phyloP scores from a whole-genome alignment of 163 green algal genomes.

The Trebouxia gelatinosa region DNA sequence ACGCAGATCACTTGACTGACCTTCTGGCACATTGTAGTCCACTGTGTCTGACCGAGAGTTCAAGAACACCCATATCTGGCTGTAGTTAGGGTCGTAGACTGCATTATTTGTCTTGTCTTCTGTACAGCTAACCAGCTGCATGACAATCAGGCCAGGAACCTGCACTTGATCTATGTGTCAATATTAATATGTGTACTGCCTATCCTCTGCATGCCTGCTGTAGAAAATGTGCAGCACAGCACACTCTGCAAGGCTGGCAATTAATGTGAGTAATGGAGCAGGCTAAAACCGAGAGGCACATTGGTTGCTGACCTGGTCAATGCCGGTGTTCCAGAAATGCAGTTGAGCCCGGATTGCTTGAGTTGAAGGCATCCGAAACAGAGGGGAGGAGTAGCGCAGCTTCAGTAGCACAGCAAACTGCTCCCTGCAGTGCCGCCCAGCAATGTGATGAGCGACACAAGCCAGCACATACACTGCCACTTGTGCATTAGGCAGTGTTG shows the following conservation, averaged over 20 bases:
- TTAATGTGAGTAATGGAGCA: neutral
- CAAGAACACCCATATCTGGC: conserved; percentile 33
- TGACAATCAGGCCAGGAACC: conserved; percentile 67
- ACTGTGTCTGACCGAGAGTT: conserved; percentile 33
- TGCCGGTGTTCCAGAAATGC: conserved; percentile 63
- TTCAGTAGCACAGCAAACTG: conserved; percentile 54
- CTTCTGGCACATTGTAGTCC: conserved; percentile 15
- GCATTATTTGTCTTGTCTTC: conserved; percentile 20
- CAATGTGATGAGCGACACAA: too few relatives aligned
- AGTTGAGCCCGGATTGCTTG: conserved; percentile 60
- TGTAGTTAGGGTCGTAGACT: conserved; percentile 24
- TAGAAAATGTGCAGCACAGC: neutral
- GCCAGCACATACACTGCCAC: too few relatives aligned
- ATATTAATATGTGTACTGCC: neutral
- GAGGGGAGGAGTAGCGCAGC: conserved; percentile 69
- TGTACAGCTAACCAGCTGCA: conserved; percentile 58
- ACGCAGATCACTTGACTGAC: too few relatives aligned
- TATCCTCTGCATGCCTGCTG: too few relatives aligned
- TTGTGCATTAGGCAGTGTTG: too few relatives aligned
- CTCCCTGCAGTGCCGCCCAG: conserved; percentile 30
- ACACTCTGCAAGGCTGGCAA: neutral
- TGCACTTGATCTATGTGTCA: conserved; percentile 27
- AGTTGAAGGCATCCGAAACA: conserved; percentile 64
- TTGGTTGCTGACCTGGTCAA: conserved; percentile 24
- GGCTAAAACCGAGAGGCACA: neutral